Percentiles rank a stretch among this genome's conserved stretches.
Conservation (phyloP, 2,329 filamentous ascomycete genomes). For the Ampelomyces quisqualis region DNA sequence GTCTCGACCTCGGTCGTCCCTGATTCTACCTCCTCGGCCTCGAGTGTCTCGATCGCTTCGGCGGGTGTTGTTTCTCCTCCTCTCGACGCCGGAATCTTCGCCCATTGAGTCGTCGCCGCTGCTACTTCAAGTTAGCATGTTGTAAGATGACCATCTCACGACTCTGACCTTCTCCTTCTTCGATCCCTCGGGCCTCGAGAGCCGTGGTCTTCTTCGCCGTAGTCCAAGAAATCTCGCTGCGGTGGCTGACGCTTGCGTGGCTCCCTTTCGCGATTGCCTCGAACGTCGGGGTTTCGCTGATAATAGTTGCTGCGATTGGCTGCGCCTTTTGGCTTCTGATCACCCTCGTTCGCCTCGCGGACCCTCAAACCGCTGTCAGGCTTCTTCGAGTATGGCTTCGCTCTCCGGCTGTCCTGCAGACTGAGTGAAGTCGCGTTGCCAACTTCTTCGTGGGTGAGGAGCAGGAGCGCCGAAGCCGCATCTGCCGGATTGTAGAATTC, state of each 20-base stretch:
- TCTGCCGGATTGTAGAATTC: slow-evolving; percentile 64
- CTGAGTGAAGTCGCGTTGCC: slow-evolving; percentile 46
- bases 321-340: slow-evolving; percentile 79
- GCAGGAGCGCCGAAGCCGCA: slow-evolving; percentile 56
- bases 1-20: slow-evolving; percentile 7
- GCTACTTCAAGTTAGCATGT: slow-evolving; percentile 28
- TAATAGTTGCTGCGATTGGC: slow-evolving; percentile 86
- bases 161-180: slow-evolving; percentile 26
- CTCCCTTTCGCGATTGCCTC: slow-evolving; percentile 60
- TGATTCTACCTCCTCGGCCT: slow-evolving; percentile 18
- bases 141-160: background rate
- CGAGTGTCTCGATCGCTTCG: slow-evolving; percentile 22
- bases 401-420: slow-evolving; percentile 64
- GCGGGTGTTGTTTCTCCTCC: slow-evolving; percentile 22
- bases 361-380: slow-evolving; percentile 70
- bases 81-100: slow-evolving; percentile 59
- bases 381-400: slow-evolving; percentile 65
- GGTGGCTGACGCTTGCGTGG: slow-evolving; percentile 55
- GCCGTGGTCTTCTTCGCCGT: slow-evolving; percentile 29
- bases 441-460: slow-evolving; percentile 55
- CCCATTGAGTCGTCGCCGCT: slow-evolving; percentile 77
- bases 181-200: slow-evolving; percentile 24
- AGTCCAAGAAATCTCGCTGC: slow-evolving; percentile 30
- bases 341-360: slow-evolving; percentile 70
- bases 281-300: slow-evolving; percentile 81